Percentiles rank a stretch among this genome's conserved stretches.
Conservation (phyloP, 139 green algal genomes). For the Chlamydomonas incerta region DNA sequence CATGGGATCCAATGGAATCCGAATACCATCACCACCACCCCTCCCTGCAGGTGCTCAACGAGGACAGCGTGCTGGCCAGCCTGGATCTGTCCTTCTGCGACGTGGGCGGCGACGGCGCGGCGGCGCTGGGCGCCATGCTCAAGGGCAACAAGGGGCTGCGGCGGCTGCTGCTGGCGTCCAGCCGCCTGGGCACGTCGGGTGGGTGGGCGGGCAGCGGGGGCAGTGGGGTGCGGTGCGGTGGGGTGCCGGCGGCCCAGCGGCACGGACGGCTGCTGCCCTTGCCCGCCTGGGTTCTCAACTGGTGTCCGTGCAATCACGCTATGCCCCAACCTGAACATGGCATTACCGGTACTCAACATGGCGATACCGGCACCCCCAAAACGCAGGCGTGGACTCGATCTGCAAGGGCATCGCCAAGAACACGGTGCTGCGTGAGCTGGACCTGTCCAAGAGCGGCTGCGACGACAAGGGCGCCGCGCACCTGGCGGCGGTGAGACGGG, state of each 20-base stretch:
- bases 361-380: no score
- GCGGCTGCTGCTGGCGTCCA: constrained; percentile 41
- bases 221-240: no score
- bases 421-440: constrained; percentile 50
- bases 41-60: constrained; percentile 39
- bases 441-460: constrained; percentile 37
- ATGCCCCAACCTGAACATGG: no score
- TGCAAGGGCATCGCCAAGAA: constrained; percentile 47
- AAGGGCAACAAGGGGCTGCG: constrained; percentile 54
- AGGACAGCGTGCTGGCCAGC: constrained; percentile 47
- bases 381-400: constrained; percentile 50
- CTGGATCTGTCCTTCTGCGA: constrained; percentile 50
- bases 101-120: constrained; percentile 48
- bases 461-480: constrained; percentile 49
- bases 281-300: no score
- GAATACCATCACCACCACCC: no score
- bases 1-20: no score
- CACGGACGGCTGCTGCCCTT: no score
- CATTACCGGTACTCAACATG: no score
- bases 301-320: no score
- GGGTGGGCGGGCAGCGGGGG: background rate
- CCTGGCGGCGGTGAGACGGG: constrained; percentile 14
- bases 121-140: constrained; percentile 51
- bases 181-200: constrained; percentile 31
- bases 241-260: no score